Percentiles rank a stretch among this genome's conserved stretches.
phyloP scores from a whole-genome alignment of 352 stramenopile genomes.

The Phytophthora pseudosyringae region DNA sequence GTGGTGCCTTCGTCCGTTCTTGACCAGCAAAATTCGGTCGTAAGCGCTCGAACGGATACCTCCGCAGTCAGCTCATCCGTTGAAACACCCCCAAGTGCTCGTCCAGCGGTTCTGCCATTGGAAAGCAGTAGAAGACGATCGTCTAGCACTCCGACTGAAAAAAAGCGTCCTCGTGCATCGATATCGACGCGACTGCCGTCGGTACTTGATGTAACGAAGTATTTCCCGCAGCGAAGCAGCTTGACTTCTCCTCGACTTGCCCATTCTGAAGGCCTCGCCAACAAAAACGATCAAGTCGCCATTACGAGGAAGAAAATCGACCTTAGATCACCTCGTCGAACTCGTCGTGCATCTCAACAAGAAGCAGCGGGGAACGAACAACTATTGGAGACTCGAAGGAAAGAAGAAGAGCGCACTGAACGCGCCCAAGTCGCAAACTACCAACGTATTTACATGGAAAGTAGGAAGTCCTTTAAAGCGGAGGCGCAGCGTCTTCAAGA shows the following conservation, averaged over 20 bases:
- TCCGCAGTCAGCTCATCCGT: not conserved
- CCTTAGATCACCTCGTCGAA: conserved; percentile 14
- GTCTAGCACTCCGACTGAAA: not conserved
- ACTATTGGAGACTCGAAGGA: conserved; percentile 18
- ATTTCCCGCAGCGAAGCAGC: conserved; percentile 21
- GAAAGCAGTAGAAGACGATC: not conserved
- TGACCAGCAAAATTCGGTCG: conserved; percentile 1
- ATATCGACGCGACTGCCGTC: conserved; percentile 28
- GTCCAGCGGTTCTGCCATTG: not conserved
- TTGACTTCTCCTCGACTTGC: not conserved
- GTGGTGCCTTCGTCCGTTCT: not conserved
- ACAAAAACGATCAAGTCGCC: not conserved
- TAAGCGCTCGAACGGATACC: not conserved
- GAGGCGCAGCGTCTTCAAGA: conserved; percentile 22
- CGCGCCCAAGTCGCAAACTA: conserved; percentile 27
- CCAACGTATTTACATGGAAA: conserved; percentile 29
- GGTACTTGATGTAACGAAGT: conserved; percentile 26
- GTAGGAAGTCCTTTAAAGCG: conserved; percentile 15
- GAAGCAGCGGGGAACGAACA: conserved; percentile 4
- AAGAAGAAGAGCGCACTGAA: conserved; percentile 18
- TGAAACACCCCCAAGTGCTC: conserved; percentile 3
- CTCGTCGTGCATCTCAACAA: conserved; percentile 10
- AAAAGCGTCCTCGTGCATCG: conserved; percentile 1
- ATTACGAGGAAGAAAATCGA: conserved; percentile 39
- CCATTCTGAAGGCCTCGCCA: not conserved